Base-by-base conservation (phyloP, 2,329 filamentous ascomycete species). In the Calonectria multiphialidica region DNA sequence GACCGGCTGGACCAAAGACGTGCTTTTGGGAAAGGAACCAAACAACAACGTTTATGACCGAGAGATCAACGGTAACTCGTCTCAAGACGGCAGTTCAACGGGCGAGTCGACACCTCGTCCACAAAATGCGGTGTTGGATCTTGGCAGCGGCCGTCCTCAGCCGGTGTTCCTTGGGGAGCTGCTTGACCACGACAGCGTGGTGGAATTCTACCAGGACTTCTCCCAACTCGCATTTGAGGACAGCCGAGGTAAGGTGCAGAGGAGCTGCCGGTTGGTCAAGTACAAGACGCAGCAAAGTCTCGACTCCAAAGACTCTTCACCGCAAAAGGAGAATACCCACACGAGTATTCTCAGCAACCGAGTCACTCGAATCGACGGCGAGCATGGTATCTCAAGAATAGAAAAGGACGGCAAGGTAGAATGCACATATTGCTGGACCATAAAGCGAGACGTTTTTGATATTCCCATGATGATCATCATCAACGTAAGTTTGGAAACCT, bases 391-490 rank as follows among this genome's bases (percentile, higher is more conserved):
- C 84, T 93, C 93, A 67, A 91, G 92, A 80, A 89, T 98, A 16
- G 95, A 94, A 80, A 93, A 92, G 81, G 95, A 98, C 80, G 96
- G 96, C 66, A 96, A 97, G 84, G 94, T 98, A 70, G 94, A 98
- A 82, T 98, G 96, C 86, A 95, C 94, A 79, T 98, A 97, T 85
- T 98, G 95, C 86, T 98, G 96, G 96, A 96, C 95, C 75, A 96
- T 98, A 74, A 98, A 98, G 86, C 90, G 96, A 75, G 97, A 99
- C 83, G 95, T 97, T 47, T 98, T 98, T 86, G 96, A 98, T 86
- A 98, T 98, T 84, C 97, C 97, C 25, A 98, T 98, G 95, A 89
- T 98, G 86, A 97, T 98, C 83, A 94, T 98, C 81, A 96, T 98
- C 88, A 98, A 98, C 86, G 97, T 98, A 84, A 93, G 96, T 93